Conservation (phyloP, 2,329 filamentous ascomycete genomes). For the Tympanopsis confertula region DNA sequence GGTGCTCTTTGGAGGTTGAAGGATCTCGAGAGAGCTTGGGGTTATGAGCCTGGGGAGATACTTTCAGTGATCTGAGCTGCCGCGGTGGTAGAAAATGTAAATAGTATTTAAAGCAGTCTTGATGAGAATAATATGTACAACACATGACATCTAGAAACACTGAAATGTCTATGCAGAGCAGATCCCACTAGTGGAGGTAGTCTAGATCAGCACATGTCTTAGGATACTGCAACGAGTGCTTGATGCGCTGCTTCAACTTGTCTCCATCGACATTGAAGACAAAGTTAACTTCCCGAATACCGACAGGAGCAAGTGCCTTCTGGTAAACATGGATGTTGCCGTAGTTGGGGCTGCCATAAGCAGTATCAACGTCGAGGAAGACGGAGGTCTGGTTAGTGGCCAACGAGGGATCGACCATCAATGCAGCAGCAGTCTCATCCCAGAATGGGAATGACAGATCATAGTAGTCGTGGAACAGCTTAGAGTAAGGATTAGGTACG, state of each 20-base stretch:
- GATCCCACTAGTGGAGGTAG: no score
- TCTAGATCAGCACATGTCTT: conserved; percentile 3
- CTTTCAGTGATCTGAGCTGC: no score
- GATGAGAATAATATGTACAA: no score
- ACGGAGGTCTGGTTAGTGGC: conserved; percentile 23
- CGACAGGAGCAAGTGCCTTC: conserved; percentile 20
- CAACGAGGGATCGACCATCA: conserved; percentile 23
- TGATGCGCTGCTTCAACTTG: conserved; percentile 20
- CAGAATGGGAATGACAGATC: conserved; percentile 27
- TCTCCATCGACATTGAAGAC: conserved; percentile 22
- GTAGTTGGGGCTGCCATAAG: conserved; percentile 24
- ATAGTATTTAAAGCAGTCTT: no score
- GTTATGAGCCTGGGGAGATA: no score
- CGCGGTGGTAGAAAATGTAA: no score
- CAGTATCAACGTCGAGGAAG: conserved; percentile 28
- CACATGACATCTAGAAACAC: no score
- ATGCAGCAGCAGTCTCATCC: conserved; percentile 30
- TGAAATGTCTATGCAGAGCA: no score
- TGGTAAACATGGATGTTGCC: conserved; percentile 30
- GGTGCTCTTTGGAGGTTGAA: conserved; percentile 33
- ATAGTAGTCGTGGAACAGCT: conserved; percentile 23
- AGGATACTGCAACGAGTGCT: conserved; percentile 17
- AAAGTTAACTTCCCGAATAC: conserved; percentile 24
- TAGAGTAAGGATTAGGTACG: conserved; percentile 22
- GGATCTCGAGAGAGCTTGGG: conserved; percentile 30